Evolutionary conservation across 2,329 filamentous ascomycete genomes (phyloP).

Genomic region (Beauveria asiatica): DNA sequence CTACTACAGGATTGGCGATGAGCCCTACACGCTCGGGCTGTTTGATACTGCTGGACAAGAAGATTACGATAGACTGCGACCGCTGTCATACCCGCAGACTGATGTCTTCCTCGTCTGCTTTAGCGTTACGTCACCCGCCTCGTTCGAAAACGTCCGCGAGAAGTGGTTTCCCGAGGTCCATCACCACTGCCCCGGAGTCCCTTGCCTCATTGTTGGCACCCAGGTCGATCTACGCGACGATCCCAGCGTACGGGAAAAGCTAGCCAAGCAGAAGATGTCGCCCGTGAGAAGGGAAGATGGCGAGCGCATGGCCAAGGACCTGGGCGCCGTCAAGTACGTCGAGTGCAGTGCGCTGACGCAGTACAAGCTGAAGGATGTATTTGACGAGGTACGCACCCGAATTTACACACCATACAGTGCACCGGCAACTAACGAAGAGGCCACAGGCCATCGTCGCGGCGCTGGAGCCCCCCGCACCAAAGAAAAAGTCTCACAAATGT

Average conservation of each 20-base stretch:
- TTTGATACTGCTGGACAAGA: constrained; percentile 99
- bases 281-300: constrained; percentile 89
- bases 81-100: constrained; percentile 94
- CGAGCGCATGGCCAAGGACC: constrained; percentile 90
- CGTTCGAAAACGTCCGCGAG: constrained; percentile 97
- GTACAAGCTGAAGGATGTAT: constrained; percentile 98
- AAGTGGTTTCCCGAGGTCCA: constrained; percentile 99
- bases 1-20: constrained; percentile 80
- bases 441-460: constrained; percentile 86
- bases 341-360: constrained; percentile 97
- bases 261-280: constrained; percentile 91
- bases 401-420: neutral
- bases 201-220: constrained; percentile 94
- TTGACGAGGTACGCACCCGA: constrained; percentile 70
- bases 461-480: constrained; percentile 75
- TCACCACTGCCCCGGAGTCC: constrained; percentile 96
- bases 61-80: constrained; percentile 96
- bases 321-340: constrained; percentile 97
- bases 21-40: constrained; percentile 92
- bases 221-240: constrained; percentile 96
- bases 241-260: constrained; percentile 76
- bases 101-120: constrained; percentile 99
- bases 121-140: constrained; percentile 92
- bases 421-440: neutral
- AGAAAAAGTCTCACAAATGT: constrained; percentile 68